Percentiles rank a stretch among this genome's conserved stretches.
Evolutionary conservation across 768 basidiomycete genomes (phyloP).

Genomic region (Trametes elegans): DNA sequence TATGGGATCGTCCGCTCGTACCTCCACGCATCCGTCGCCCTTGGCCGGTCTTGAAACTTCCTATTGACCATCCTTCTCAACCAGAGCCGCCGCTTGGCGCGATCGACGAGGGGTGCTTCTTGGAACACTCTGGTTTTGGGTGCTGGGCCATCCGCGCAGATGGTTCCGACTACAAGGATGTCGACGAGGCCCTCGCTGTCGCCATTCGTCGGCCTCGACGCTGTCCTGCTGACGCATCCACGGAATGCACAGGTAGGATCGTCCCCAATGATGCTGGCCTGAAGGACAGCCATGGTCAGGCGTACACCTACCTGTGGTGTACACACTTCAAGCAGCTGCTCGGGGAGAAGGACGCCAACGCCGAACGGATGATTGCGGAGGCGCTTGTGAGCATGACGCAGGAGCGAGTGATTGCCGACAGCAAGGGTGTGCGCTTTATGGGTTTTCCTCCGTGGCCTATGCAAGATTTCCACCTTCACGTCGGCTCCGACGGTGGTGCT

Average conservation of each 20-base stretch:
- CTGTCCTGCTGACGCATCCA: not conserved
- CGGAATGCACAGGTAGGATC: not conserved
- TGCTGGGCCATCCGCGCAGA: not conserved
- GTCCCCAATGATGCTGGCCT: not conserved
- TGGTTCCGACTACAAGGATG: not conserved
- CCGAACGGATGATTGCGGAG: not conserved
- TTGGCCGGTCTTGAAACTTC: conserved; percentile 25
- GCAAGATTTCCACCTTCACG: too few species aligned
- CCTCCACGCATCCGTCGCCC: conserved; percentile 23
- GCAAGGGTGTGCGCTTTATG: not conserved
- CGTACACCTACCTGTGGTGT: conserved; percentile 12
- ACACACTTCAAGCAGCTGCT: conserved; percentile 5
- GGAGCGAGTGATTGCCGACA: not conserved
- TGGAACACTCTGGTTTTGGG: conserved; percentile 9
- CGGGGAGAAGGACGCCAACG: not conserved
- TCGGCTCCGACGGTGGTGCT: too few species aligned
- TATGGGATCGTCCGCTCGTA: conserved; percentile 17
- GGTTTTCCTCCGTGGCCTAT: too few species aligned
- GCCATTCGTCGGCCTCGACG: not conserved
- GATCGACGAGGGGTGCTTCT: conserved; percentile 21
- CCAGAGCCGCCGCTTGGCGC: conserved; percentile 6
- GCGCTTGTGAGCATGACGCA: not conserved
- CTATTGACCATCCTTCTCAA: not conserved
- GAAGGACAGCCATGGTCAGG: not conserved
- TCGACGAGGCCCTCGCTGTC: not conserved